Evolutionary conservation across 768 basidiomycete genomes (phyloP).

Genomic region (Cyclocybe aegerita): DNA sequence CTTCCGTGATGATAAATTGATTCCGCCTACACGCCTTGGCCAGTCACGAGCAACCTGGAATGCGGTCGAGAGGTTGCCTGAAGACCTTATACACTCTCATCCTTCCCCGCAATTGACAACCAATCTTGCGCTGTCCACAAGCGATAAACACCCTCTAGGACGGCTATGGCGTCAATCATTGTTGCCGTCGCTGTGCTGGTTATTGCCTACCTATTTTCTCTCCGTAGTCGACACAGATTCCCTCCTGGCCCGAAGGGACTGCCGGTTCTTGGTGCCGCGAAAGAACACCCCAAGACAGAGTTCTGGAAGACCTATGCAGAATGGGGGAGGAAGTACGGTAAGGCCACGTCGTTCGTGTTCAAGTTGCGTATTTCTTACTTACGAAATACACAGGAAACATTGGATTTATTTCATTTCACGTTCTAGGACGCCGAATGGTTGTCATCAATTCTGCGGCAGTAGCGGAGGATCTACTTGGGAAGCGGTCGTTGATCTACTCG

Average conservation of each 20-base stretch:
- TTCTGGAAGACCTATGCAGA: slow-evolving; percentile 14
- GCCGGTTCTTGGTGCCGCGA: slow-evolving; percentile 17
- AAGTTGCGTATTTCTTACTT: slow-evolving; percentile 20
- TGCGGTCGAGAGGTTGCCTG: no score
- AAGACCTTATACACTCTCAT: no score
- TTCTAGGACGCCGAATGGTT: slow-evolving; percentile 35
- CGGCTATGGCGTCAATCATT: no score
- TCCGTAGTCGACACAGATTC: background rate
- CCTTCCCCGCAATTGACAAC: no score
- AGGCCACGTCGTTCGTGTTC: background rate
- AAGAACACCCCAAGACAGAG: slow-evolving; percentile 18
- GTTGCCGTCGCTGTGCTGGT: no score
- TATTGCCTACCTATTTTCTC: no score
- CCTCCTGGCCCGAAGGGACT: slow-evolving; percentile 20
- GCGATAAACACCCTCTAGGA: no score
- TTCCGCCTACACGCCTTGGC: no score
- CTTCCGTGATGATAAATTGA: no score
- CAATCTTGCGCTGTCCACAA: no score
- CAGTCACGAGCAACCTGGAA: no score
- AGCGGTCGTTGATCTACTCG: slow-evolving; percentile 46
- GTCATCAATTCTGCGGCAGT: slow-evolving; percentile 43
- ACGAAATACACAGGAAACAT: slow-evolving; percentile 17
- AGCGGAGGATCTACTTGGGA: slow-evolving; percentile 43
- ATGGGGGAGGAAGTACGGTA: slow-evolving; percentile 14
- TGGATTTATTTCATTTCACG: slow-evolving; percentile 30